phyloP scores from a whole-genome alignment of 2,329 filamentous ascomycete genomes.

The Cladosporium sp. region DNA sequence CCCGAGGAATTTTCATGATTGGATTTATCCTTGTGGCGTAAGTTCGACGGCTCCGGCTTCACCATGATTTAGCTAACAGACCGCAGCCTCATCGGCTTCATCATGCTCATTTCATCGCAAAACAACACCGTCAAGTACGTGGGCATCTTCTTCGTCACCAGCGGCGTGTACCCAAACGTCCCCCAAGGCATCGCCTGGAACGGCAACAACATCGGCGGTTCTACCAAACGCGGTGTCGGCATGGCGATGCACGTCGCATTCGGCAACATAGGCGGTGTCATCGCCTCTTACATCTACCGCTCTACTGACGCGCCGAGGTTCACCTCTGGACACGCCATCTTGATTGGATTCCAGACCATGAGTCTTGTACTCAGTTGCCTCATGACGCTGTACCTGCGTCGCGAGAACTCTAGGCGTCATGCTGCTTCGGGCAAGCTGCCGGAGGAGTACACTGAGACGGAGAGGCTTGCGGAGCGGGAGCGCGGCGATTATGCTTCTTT shows the following conservation, averaged over 20 bases:
- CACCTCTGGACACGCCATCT: background rate
- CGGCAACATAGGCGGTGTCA: constrained; percentile 35
- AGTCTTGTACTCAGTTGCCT: background rate
- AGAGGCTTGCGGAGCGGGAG: background rate
- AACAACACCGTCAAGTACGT: constrained; percentile 46
- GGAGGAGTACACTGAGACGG: background rate
- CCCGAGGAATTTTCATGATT: background rate
- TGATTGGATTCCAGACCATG: constrained; percentile 4
- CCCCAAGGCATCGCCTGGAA: constrained; percentile 60
- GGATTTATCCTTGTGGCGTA: constrained; percentile 28
- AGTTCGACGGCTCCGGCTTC: constrained; percentile 5
- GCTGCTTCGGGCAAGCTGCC: background rate
- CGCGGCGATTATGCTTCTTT: constrained; percentile 1
- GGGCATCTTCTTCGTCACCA: constrained; percentile 32
- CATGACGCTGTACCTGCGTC: background rate
- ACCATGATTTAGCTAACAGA: background rate
- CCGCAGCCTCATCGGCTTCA: constrained; percentile 63
- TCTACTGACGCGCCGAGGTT: background rate
- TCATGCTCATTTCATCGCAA: constrained; percentile 69
- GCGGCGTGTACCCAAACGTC: constrained; percentile 52
- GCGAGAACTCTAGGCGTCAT: background rate
- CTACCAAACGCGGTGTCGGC: constrained; percentile 56
- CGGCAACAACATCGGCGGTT: constrained; percentile 58
- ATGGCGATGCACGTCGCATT: constrained; percentile 59
- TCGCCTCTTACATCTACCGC: constrained; percentile 4